Evolutionary conservation across 495 filamentous ascomycete genomes (phyloP), one percentile per base, ranked within the genome.

Genomic region (Hamigera avellanea): DNA sequence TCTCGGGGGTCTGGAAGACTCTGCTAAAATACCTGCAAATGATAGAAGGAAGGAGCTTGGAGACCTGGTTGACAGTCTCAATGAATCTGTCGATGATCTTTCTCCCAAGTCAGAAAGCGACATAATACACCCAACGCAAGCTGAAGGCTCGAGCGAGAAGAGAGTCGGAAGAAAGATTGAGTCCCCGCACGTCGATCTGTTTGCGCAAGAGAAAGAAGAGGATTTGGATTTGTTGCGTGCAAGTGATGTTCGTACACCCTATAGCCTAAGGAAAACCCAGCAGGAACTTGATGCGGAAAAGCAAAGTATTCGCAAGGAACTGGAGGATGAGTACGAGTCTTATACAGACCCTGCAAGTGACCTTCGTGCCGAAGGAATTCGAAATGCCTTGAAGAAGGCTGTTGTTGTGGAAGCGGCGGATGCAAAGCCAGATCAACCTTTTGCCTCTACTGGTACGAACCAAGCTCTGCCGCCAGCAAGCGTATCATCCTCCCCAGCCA

Each of bases 221-320:
- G 59, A 72, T 32, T 33, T 73, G 26, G 61, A 64, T 26, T 35
- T 59, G 9, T 44, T 74, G 32, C 44, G 60, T 31, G 58, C 70
- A 2, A 70, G 55, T 37, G 71, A 74, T 39, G 66, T 75, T 29
- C 61, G 68, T 26, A 55, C 67, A 29, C 53, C 55, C 13, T 66
- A 65, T 30, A 47, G 56, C 14, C 38, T 52, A 0, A 56, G 45
- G 17, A 42, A 37, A n/a, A 16, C 44, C 15, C 39, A 45, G 8
- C 52, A 49, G 28, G 48, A 62, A 14, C 35, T 44, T 16, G 43
- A 57, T 3, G 19, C 21, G 13, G 42, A 61, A 14, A 55, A 57
- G 19, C 33, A 43, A 32, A 47, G 42, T 21, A 40, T 19, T 9
- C 45, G 54, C 18, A 46, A 54, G 16, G 43, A 47, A 1, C 21